Evolutionary conservation across 768 basidiomycete species (phyloP).

Genomic region (Auricularia sp.): DNA sequence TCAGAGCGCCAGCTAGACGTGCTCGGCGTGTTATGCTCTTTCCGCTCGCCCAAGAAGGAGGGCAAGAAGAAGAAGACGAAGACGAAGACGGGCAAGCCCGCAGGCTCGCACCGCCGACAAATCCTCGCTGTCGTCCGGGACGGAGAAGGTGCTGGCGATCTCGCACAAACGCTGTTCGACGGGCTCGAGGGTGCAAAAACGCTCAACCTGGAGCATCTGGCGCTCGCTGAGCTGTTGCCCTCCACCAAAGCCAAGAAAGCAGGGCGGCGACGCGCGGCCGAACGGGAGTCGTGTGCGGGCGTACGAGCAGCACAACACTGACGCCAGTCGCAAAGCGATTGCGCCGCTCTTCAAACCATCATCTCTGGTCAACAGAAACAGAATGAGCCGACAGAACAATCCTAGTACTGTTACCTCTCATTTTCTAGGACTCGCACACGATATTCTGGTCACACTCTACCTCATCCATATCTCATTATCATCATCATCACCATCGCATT

Average conservation of each 20-base stretch:
- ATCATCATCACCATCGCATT: not conserved
- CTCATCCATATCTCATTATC: not conserved
- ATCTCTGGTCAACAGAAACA: conserved; percentile 31
- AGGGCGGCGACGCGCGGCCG: conserved; percentile 19
- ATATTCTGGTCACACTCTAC: not conserved
- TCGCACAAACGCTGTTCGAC: conserved; percentile 31
- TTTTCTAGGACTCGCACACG: not conserved
- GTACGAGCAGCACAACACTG: conserved; percentile 57
- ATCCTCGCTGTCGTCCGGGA: conserved; percentile 53
- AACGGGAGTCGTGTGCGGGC: conserved; percentile 27
- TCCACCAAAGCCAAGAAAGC: conserved; percentile 15
- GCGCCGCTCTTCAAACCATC: conserved; percentile 55
- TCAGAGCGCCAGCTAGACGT: conserved; percentile 50
- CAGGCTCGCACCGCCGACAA: conserved; percentile 53
- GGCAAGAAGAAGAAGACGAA: conserved; percentile 5
- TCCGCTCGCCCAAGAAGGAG: conserved; percentile 29
- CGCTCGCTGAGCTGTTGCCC: not conserved
- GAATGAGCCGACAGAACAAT: not conserved
- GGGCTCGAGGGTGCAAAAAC: conserved; percentile 50
- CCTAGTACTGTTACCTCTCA: not conserved
- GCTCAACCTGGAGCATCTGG: conserved; percentile 28
- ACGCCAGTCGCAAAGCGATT: conserved; percentile 53
- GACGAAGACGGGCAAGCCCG: conserved; percentile 2
- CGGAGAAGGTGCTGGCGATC: conserved; percentile 31
- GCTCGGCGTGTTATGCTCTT: conserved; percentile 76